Conservation (phyloP, 2,329 filamentous ascomycete genomes). For the Arachnomyces sp. region DNA sequence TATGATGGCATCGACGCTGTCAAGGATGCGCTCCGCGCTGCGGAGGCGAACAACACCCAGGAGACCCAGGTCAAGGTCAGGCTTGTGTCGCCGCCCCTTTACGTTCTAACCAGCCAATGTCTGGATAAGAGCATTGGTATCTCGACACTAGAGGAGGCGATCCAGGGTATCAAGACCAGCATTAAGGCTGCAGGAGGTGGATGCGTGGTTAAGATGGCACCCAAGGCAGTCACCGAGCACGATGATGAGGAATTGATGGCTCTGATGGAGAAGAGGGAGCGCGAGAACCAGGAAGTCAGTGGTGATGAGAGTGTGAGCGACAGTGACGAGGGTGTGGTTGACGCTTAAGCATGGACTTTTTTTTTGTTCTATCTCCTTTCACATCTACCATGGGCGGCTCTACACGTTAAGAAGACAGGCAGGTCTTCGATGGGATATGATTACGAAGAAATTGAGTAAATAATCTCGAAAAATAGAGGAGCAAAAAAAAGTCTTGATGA, state of each 20-base stretch:
- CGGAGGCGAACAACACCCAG: slow-evolving; percentile 83
- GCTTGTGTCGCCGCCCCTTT: slow-evolving; percentile 93
- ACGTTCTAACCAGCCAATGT: slow-evolving; percentile 91
- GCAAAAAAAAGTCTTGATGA: slow-evolving; percentile 16
- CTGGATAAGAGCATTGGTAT: slow-evolving; percentile 88
- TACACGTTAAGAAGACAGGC: neutral
- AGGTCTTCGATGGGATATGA: slow-evolving; percentile 6
- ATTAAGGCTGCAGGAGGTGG: slow-evolving; percentile 72
- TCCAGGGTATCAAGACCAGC: slow-evolving; percentile 71
- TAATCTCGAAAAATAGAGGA: slow-evolving; percentile 14
- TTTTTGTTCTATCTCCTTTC: neutral
- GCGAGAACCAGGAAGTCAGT: slow-evolving; percentile 95
- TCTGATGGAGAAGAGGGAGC: slow-evolving; percentile 97
- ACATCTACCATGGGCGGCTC: neutral
- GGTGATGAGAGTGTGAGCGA: slow-evolving; percentile 95
- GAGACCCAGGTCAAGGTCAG: slow-evolving; percentile 97
- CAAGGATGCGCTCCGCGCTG: slow-evolving; percentile 82
- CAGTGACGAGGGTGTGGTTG: slow-evolving; percentile 77
- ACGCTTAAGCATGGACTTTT: slow-evolving; percentile 8
- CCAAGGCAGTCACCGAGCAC: slow-evolving; percentile 97
- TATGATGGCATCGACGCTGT: slow-evolving; percentile 98
- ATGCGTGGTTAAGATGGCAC: slow-evolving; percentile 92
- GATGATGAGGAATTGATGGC: slow-evolving; percentile 95
- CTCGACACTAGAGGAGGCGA: slow-evolving; percentile 74
- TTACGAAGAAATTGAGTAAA: slow-evolving; percentile 19